Evolutionary conservation across 495 filamentous ascomycete species (phyloP).

Genomic region (Elaphomyces granulatus): DNA sequence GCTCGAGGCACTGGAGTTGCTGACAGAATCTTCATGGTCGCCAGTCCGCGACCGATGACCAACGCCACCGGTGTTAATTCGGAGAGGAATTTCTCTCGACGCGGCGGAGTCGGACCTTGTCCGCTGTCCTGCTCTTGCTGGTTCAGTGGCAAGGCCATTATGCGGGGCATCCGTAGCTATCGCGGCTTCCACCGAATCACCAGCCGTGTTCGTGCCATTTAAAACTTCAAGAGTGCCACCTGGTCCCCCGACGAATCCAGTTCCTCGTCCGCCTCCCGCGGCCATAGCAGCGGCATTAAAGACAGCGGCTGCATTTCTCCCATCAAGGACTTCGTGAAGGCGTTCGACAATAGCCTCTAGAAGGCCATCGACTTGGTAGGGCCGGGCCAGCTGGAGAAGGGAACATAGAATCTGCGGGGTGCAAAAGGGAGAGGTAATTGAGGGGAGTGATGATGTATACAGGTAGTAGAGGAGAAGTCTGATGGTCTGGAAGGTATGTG

Average conservation of each 20-base stretch:
- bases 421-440: constrained; percentile 60
- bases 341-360: constrained; percentile 85
- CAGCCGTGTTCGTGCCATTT: constrained; percentile 19
- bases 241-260: constrained; percentile 29
- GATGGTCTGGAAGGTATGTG: constrained; percentile 78
- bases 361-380: constrained; percentile 83
- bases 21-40: constrained; percentile 30
- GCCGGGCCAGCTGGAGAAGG: constrained; percentile 81
- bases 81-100: constrained; percentile 27
- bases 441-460: constrained; percentile 78
- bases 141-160: constrained; percentile 27
- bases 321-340: constrained; percentile 80
- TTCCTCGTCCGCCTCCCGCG: constrained; percentile 75
- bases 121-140: constrained; percentile 13
- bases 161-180: constrained; percentile 13
- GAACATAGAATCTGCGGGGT: constrained; percentile 93
- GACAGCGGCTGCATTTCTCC: constrained; percentile 84
- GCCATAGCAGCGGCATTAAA: constrained; percentile 99
- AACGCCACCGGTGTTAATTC: constrained; percentile 31
- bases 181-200: constrained; percentile 10
- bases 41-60: constrained; percentile 15
- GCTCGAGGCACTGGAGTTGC: constrained; percentile 29
- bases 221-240: constrained; percentile 33
- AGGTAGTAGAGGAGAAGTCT: constrained; percentile 81
- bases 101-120: constrained; percentile 18